Base-by-base conservation (phyloP, 495 filamentous ascomycete species). In the Penicillium steckii region DNA sequence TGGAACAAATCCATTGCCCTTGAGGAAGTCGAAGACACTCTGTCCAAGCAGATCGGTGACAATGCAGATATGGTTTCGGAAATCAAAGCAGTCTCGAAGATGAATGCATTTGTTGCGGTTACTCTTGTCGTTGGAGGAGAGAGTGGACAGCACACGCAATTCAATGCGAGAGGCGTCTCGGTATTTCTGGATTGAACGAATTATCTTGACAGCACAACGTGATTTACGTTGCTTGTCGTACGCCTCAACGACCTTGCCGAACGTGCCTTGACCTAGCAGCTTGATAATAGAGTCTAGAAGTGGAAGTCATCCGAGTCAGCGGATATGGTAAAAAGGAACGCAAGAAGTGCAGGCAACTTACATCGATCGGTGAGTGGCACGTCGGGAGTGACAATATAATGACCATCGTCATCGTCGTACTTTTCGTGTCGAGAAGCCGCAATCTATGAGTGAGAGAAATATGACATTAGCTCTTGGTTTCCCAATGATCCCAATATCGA, bases 51-150 rank as follows among this genome's bases (percentile, higher is more conserved):
- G 77, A 67, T 97, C 94, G 66, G 95, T 98, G 59, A 98, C 94
- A 61, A 98, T 98, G 77, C 94, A 98, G 60, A 98, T 98, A 67
- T 98, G 94, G 45, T 94, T 94, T 18, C 93, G 84, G 76, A 87
- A 97, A 66, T 98, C 94, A 73, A 98, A 98, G 71, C 92, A 97
- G 63, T 98, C 94, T 23, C 93, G 84, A 21, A 98, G 78, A 68
- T 98, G 94, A 46, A 98, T 98, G 74, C 94, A 98, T 52, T 94
- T 87, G 70, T 98, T 98, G 35, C 89, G 85, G 65, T 98, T 98
- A 53, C 85, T 80, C 51, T 84, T 83, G 68, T 98, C 94, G 71
- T 97, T 97, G 17, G 85, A 86, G 37, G 90, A 83, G 23, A 98
- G 73, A 0, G 94, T 98, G 42, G 90, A 90, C 13, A 98, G 73